A percentile compares a stretch with the other conserved stretches of the same genome.
Evolutionary conservation across 1,284 basidiomycete genomes (phyloP).

Genomic region (Trichosporon coremiiforme): DNA sequence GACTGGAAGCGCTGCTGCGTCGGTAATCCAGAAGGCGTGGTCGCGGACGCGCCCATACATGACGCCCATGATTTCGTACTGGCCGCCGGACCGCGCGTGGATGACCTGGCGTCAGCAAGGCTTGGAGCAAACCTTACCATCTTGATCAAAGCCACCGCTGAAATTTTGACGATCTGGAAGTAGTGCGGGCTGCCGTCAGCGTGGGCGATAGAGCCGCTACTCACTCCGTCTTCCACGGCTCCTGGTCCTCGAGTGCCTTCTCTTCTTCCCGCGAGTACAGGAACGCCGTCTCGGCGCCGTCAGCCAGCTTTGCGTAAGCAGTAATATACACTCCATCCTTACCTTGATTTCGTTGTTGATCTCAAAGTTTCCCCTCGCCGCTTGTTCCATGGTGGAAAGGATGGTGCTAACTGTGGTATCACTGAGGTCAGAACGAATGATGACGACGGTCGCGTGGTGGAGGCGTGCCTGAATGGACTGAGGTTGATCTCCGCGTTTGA

Average conservation of each 20-base stretch:
- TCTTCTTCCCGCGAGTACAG: constrained; percentile 75
- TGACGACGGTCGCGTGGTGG: not conserved
- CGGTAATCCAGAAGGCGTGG: constrained; percentile 84
- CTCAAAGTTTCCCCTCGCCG: constrained; percentile 77
- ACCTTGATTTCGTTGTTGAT: constrained; percentile 72
- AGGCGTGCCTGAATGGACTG: not conserved
- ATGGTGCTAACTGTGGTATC: not conserved
- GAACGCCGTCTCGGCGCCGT: constrained; percentile 71
- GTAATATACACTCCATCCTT: not conserved
- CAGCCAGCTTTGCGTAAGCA: constrained; percentile 39
- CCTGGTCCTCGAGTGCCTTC: constrained; percentile 67
- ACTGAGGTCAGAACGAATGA: not conserved
- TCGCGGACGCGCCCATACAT: constrained; percentile 97
- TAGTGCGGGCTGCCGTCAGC: constrained; percentile 70
- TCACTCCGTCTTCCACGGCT: constrained; percentile 87
- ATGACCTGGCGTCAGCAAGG: constrained; percentile 68
- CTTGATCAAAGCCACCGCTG: constrained; percentile 93
- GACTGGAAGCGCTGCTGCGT: constrained; percentile 94
- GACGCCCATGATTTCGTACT: constrained; percentile 98
- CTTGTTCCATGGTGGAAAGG: constrained; percentile 35
- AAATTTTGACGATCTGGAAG: constrained; percentile 93
- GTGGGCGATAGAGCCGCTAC: constrained; percentile 24
- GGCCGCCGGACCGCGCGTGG: constrained; percentile 94
- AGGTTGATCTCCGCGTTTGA: not conserved
- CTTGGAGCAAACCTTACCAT: constrained; percentile 66